Evolutionary conservation across 2,329 filamentous ascomycete species (phyloP).

Genomic region (Mycosphaerella arachidis): DNA sequence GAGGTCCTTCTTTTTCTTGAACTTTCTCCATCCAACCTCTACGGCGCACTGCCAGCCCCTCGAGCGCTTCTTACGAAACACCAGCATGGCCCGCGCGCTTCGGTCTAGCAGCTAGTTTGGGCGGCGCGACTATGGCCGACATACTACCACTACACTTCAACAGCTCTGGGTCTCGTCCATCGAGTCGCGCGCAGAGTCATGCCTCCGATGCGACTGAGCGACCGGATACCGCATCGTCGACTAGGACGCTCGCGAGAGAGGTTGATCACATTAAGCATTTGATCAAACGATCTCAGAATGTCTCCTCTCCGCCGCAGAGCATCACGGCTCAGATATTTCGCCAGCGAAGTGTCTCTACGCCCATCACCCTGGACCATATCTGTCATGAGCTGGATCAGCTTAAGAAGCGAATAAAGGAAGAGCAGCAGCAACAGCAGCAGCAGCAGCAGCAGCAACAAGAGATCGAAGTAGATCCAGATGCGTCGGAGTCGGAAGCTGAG

Average conservation of each 20-base stretch:
- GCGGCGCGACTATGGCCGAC: not conserved
- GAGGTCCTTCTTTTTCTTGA: not conserved
- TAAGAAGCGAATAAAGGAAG: conserved; percentile 29
- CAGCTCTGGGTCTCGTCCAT: conserved; percentile 5
- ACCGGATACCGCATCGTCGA: conserved; percentile 5
- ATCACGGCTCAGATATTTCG: conserved; percentile 28
- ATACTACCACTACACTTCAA: not conserved
- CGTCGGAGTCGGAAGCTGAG: conserved; percentile 26
- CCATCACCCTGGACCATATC: conserved; percentile 19
- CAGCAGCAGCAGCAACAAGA: not conserved
- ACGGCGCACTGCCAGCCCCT: not conserved
- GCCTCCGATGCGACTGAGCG: conserved; percentile 12
- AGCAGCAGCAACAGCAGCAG: conserved; percentile 12
- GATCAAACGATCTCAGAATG: conserved; percentile 19
- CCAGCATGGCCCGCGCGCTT: not conserved
- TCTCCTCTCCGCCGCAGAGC: conserved; percentile 16
- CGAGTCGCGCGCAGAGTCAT: conserved; percentile 11
- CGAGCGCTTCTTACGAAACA: not conserved
- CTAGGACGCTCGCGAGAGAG: conserved; percentile 20
- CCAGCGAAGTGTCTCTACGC: conserved; percentile 14
- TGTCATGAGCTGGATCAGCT: conserved; percentile 28
- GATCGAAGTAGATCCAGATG: conserved; percentile 16
- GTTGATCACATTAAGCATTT: conserved; percentile 29
- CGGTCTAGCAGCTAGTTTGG: not conserved
- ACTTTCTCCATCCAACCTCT: not conserved